Conservation (phyloP, 2,329 filamentous ascomycete species). For the Fusarium praegraminearum region DNA sequence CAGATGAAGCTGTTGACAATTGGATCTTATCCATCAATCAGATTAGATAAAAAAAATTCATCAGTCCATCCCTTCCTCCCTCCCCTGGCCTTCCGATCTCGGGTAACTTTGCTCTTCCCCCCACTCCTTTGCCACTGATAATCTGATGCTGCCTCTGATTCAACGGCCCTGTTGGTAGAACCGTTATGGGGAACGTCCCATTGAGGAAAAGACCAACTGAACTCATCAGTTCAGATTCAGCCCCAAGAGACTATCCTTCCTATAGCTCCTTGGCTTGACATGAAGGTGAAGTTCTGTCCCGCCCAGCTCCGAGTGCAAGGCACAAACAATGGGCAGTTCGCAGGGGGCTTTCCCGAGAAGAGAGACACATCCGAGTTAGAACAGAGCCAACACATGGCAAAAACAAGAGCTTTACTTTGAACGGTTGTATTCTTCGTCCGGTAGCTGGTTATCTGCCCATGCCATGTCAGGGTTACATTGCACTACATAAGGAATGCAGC, state of each 20-base stretch:
- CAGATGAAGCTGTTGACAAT: slow-evolving; percentile 8
- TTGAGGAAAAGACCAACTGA: slow-evolving; percentile 25
- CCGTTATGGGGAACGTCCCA: slow-evolving; percentile 20
- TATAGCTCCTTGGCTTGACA: slow-evolving; percentile 26
- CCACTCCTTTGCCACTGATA: slow-evolving; percentile 33
- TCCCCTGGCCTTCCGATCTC: slow-evolving; percentile 33
- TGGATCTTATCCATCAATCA: slow-evolving; percentile 44
- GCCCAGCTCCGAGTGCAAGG: background rate
- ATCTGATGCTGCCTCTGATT: slow-evolving; percentile 16
- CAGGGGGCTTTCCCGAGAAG: slow-evolving; percentile 9
- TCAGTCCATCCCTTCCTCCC: background rate
- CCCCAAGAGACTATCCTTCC: background rate
- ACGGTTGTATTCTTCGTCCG: background rate
- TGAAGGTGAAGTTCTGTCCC: background rate
- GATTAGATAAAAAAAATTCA: slow-evolving; percentile 42
- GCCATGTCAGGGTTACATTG: slow-evolving; percentile 24
- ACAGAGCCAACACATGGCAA: slow-evolving; percentile 18
- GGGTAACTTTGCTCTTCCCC: slow-evolving; percentile 16
- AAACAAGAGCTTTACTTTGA: slow-evolving; percentile 2
- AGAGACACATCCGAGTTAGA: slow-evolving; percentile 7
- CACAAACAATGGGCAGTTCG: background rate
- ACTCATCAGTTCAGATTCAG: slow-evolving; percentile 19
- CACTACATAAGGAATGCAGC: slow-evolving; percentile 30
- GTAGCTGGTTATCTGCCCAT: slow-evolving; percentile 7
- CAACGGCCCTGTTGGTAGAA: background rate